Evolutionary conservation across 2,329 filamentous ascomycete species (phyloP), one percentile per base, ranked within the genome.

Genomic region (Coniochaeta sp.): DNA sequence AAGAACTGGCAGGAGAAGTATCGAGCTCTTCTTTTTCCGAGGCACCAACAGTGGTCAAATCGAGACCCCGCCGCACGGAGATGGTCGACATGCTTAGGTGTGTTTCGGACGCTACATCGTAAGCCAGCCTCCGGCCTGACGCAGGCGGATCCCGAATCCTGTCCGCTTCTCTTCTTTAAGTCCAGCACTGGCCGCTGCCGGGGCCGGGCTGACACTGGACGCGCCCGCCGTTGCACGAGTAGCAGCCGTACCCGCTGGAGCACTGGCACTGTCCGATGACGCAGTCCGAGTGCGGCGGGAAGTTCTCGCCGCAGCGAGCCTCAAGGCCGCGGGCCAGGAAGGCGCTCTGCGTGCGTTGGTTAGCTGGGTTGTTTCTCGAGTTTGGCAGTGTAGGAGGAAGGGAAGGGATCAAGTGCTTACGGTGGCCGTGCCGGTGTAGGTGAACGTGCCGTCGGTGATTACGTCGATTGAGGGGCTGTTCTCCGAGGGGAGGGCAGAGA

Each of bases 181-280:
- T 3, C 48, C 48, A 49, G 48, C 48, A 49, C 22, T 49, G 27
- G 2, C 22, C 30, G 32, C 31, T 49, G 32, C 28, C 35, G 10
- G 51, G 51, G 18, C 51, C 51, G 13, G 47, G 45, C 51, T 52
- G 51, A 46, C 51, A 52, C 32, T 49, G 45, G 47, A 49, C 26
- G 16, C 45, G 45, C 8, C 51, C 51, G 12, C 51, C 51, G 46
- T 52, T 49, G 46, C 47, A 52, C 8, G 51, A 52, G 45, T 47
- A 52, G 51, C 51, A 52, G 14, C 51, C 51, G 18, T 52, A 40
- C 10, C 45, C 45, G 12, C 24, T 47, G 20, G 45, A 35, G 45
- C 51, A 52, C 46, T 52, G 51, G 51, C 51, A 52, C 33, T 49
- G 32, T 6, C 51, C 51, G 30, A 40, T 22, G 26, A 33, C 31